phyloP scores from a whole-genome alignment of 2,329 filamentous ascomycete genomes.

The Akanthomyces uredinophilus region DNA sequence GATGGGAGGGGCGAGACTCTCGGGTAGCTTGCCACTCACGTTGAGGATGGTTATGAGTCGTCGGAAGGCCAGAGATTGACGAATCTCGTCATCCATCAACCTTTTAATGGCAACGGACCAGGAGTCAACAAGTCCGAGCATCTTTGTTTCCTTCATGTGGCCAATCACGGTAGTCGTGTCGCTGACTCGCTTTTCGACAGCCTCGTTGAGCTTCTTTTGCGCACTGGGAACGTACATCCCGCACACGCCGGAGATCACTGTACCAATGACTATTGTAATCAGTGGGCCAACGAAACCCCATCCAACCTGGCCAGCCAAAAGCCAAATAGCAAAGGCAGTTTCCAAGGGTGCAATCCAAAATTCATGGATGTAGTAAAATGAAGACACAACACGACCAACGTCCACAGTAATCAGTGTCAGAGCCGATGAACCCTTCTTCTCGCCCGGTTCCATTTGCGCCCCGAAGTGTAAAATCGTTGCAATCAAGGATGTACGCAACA shows the following conservation, averaged over 20 bases:
- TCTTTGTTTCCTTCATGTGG: slow-evolving; percentile 29
- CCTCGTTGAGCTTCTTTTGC: slow-evolving; percentile 22
- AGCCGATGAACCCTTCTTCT: slow-evolving; percentile 8
- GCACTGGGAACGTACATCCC: slow-evolving; percentile 16
- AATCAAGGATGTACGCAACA: background rate
- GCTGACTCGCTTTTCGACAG: slow-evolving; percentile 25
- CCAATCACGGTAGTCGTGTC: slow-evolving; percentile 26
- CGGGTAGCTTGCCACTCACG: slow-evolving; percentile 14
- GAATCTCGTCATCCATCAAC: slow-evolving; percentile 20
- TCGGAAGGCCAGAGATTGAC: slow-evolving; percentile 20
- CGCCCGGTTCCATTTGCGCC: background rate
- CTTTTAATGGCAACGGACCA: slow-evolving; percentile 18
- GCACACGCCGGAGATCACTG: slow-evolving; percentile 2
- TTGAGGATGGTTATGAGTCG: slow-evolving; percentile 16
- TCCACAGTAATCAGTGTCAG: slow-evolving; percentile 16
- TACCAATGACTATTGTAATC: slow-evolving; percentile 15
- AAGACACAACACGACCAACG: slow-evolving; percentile 3
- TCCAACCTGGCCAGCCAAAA: slow-evolving; percentile 15
- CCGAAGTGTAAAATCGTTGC: slow-evolving; percentile 3
- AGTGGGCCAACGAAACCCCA: slow-evolving; percentile 16
- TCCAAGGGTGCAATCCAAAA: slow-evolving; percentile 17
- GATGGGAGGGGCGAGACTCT: slow-evolving; percentile 16
- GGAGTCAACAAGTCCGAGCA: slow-evolving; percentile 23
- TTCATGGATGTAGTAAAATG: slow-evolving; percentile 15
- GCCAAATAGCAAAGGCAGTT: slow-evolving; percentile 15